These are phyloP conservation scores for Heracleum sosnowskyi DNA, from an alignment of 129 eudicot species.

Conservation along the genomic window DNA sequence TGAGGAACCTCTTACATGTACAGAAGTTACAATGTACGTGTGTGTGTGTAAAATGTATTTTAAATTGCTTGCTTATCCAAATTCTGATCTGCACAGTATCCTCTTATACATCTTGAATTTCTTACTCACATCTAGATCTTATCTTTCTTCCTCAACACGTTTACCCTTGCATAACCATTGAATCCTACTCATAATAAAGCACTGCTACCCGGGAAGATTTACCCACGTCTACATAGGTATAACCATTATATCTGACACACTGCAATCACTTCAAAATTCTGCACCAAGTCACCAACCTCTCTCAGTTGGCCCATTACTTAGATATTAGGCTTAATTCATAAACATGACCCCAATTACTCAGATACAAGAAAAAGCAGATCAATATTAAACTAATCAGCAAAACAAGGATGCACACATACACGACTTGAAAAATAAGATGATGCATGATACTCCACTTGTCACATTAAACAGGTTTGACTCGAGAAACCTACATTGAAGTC, in stretches of 20 bases:
- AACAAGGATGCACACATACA: background rate
- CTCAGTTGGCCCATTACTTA: background rate
- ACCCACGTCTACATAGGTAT: background rate
- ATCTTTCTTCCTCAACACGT: background rate
- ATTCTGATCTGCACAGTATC: background rate
- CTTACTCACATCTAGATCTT: background rate
- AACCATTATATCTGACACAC: background rate
- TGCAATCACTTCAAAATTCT: background rate
- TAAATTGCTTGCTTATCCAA: background rate
- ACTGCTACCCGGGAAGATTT: background rate
- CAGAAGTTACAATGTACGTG: background rate
- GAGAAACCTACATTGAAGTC: slow-evolving; percentile 80
- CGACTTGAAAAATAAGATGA: background rate
- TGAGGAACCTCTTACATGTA: background rate
- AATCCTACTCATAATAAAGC: background rate
- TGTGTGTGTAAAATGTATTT: background rate
- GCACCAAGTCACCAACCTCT: background rate
- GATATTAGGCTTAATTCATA: background rate
- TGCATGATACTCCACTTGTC: background rate
- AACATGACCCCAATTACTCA: background rate
- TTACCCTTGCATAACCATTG: background rate
- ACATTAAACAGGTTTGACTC: background rate
- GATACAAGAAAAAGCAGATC: background rate
- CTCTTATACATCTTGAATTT: background rate
- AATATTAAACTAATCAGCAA: background rate